Evolutionary conservation across 2,329 filamentous ascomycete genomes (phyloP).

Genomic region (Ramularia endophylla): DNA sequence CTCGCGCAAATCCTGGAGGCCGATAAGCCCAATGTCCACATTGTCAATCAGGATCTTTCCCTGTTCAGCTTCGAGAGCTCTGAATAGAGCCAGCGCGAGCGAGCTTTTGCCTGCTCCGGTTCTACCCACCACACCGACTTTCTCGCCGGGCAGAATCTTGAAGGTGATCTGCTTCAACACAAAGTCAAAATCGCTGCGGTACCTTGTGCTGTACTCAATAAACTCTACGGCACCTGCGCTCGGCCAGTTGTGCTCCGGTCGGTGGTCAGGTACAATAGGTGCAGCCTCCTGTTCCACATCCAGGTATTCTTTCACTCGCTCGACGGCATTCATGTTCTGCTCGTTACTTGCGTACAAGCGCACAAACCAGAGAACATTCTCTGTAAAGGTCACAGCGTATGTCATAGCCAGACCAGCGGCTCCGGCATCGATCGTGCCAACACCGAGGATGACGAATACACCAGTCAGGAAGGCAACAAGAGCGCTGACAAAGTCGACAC

Average conservation of each 20-base stretch:
- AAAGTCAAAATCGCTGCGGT: conserved; percentile 78
- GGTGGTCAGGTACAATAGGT: conserved; percentile 68
- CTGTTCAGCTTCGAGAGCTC: conserved; percentile 82
- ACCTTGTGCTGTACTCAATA: conserved; percentile 79
- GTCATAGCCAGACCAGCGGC: conserved; percentile 90
- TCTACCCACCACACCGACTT: conserved; percentile 91
- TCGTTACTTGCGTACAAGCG: conserved; percentile 91
- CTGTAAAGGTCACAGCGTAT: conserved; percentile 94
- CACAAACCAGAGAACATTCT: conserved; percentile 95
- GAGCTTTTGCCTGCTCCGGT: conserved; percentile 98
- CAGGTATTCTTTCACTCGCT: conserved; percentile 94
- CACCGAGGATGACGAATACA: conserved; percentile 78
- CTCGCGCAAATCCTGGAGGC: conserved; percentile 86
- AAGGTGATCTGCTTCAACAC: conserved; percentile 81
- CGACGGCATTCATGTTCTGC: conserved; percentile 99
- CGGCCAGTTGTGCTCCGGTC: conserved; percentile 78
- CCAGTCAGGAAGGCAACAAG: conserved; percentile 91
- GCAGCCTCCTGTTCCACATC: conserved; percentile 91
- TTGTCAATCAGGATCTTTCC: conserved; percentile 88
- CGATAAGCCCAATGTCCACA: conserved; percentile 83
- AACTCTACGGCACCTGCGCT: conserved; percentile 82
- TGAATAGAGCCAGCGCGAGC: conserved; percentile 85
- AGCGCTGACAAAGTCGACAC: conserved; percentile 85
- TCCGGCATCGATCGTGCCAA: conserved; percentile 80
- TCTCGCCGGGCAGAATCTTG: conserved; percentile 78